Evolutionary conservation across 331 rosid species (phyloP), one percentile per base, ranked within the genome.

Genomic region (Quercus tomentella): DNA sequence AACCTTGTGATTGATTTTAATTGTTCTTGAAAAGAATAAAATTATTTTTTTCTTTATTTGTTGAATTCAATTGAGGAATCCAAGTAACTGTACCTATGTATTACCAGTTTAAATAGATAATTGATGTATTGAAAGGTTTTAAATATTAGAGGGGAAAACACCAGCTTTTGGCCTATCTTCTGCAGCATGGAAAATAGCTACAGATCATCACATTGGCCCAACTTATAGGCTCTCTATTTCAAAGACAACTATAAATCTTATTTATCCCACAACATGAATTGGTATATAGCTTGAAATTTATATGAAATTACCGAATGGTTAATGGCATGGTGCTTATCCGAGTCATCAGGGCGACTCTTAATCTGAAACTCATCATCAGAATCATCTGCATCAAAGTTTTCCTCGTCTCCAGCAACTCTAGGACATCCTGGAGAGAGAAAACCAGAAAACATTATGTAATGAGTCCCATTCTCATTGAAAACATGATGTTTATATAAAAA

Each of bases 341-440:
- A 73, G 37, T 86, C 90, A n/a, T 75, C 84, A 30, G 79, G 77
- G 55, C 72, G 80, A 15, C 69, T 84, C 88, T 89, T 92, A 21
- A 77, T 77, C 75, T 80, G 91, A 81, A 91, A 79, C 51, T 93
- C 99, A 70, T 90, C 90, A 4, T 89, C 94, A 17, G 82, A 86
- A 84, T 95, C 98, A 77, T 91, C 97, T 4, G 70, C 89, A 56
- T 92, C 99, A 11, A 84, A 80, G 76, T 79, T 78, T 4, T 91
- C 98, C 17, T 91, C 98, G 57, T 93, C 99, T 58, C 97, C 99
- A 33, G 68, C 89, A 58, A 90, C 94, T 86, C 99, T 89, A 21
- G 97, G 94, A 86, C 90, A 92, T 72, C 97, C 97, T 94, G 78
- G 66, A 78, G 9, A 61, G 56, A 78, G 52, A 67, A 5, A 61